Conservation (phyloP, 352 stramenopile genomes). For the Phytopythium cucurbitacearum region DNA sequence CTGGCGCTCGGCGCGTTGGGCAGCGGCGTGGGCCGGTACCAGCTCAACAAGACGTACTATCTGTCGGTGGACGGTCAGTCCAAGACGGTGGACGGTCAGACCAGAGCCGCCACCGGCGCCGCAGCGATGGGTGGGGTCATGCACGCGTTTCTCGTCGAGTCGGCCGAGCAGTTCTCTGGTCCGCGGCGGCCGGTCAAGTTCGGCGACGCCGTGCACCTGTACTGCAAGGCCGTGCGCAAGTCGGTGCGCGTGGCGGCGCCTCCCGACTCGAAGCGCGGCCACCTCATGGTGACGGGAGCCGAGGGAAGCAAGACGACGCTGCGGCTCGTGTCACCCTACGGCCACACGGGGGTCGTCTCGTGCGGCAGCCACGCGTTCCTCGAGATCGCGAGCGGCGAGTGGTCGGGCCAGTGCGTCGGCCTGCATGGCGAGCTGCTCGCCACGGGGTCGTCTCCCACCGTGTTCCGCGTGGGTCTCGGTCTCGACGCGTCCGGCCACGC, state of each 20-base stretch:
- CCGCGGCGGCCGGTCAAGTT: conserved; percentile 38
- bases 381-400: conserved; percentile 45
- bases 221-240: conserved; percentile 36
- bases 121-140: conserved; percentile 3
- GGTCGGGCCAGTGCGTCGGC: conserved; percentile 41
- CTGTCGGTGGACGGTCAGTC: conserved; percentile 28
- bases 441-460: conserved; percentile 38
- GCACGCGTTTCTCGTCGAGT: conserved; percentile 54
- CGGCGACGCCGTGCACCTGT: conserved; percentile 50
- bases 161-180: conserved; percentile 45
- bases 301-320: conserved; percentile 34
- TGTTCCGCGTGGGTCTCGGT: conserved; percentile 23
- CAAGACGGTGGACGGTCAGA: background rate
- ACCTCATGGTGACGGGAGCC: conserved; percentile 37
- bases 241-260: conserved; percentile 36
- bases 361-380: conserved; percentile 55
- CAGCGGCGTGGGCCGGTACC: conserved; percentile 56
- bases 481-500: conserved; percentile 4
- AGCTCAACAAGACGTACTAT: conserved; percentile 59
- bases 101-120: background rate
- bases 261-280: conserved; percentile 49
- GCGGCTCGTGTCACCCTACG: conserved; percentile 53
- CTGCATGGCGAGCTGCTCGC: conserved; percentile 47
- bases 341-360: conserved; percentile 27
- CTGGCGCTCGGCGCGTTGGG: conserved; percentile 49